A percentile compares a stretch with the other conserved stretches of the same genome.
phyloP scores from a whole-genome alignment of 2,329 filamentous ascomycete species.

The Chaetomium sp. region DNA sequence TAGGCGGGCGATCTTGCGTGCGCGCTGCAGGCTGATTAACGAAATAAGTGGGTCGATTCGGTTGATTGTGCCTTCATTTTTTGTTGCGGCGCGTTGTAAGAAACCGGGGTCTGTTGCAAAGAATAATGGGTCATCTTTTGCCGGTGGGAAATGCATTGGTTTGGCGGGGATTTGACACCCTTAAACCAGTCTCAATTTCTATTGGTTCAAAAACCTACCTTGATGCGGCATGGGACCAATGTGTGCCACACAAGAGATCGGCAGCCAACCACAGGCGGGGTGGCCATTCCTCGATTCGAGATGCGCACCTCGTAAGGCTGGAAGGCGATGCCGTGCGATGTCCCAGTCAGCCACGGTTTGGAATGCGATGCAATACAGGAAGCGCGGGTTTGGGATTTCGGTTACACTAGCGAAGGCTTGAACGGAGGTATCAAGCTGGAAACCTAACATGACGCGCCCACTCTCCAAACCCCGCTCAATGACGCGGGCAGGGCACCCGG shows the following conservation, averaged over 20 bases:
- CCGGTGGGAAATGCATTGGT: constrained; percentile 25
- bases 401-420: background rate
- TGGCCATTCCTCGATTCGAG: constrained; percentile 28
- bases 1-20: constrained; percentile 37
- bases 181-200: constrained; percentile 30
- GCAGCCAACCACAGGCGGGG: constrained; percentile 27
- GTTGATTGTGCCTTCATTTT: constrained; percentile 35
- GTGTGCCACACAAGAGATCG: constrained; percentile 14
- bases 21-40: constrained; percentile 43
- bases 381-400: background rate
- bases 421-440: background rate
- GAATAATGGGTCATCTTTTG: constrained; percentile 33
- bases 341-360: background rate
- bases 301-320: constrained; percentile 25
- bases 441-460: too few species aligned
- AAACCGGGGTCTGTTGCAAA: constrained; percentile 37
- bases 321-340: constrained; percentile 2
- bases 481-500: background rate
- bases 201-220: constrained; percentile 38
- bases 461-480: background rate
- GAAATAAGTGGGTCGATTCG: constrained; percentile 28
- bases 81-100: constrained; percentile 32
- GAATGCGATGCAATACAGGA: background rate
- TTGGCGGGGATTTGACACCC: constrained; percentile 32
- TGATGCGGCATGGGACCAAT: constrained; percentile 13